These are phyloP conservation scores for Termitomyces sp. DNA, from an alignment of 768 basidiomycete species.

Conservation along the genomic window DNA sequence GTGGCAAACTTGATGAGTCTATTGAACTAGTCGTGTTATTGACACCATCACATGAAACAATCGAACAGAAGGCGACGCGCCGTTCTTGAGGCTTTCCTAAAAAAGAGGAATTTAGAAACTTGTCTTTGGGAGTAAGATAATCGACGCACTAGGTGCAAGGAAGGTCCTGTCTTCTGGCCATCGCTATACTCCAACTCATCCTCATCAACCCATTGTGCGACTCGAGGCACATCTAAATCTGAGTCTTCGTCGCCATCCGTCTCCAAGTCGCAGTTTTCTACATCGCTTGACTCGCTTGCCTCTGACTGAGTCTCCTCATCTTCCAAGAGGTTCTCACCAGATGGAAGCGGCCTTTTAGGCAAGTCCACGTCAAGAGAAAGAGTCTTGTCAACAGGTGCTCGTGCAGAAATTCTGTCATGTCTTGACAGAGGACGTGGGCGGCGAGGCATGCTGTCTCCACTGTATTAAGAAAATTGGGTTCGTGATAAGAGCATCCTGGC, in stretches of 20 bases:
- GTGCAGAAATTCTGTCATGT: constrained; percentile 5
- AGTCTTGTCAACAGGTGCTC: background rate
- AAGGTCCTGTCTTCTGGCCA: constrained; percentile 20
- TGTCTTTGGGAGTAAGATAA: background rate
- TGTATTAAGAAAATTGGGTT: background rate
- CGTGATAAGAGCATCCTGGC: background rate
- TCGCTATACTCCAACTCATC: constrained; percentile 34
- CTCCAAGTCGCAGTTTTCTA: constrained; percentile 18
- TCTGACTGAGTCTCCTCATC: constrained; percentile 1
- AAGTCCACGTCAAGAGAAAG: constrained; percentile 9
- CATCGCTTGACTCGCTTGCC: constrained; percentile 13
- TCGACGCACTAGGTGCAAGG: constrained; percentile 22
- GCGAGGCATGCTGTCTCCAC: constrained; percentile 26
- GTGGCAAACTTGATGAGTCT: constrained; percentile 60
- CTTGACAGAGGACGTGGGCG: constrained; percentile 29
- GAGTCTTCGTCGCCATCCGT: constrained; percentile 19
- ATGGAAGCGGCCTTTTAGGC: constrained; percentile 9
- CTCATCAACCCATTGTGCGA: constrained; percentile 59
- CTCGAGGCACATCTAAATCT: constrained; percentile 50
- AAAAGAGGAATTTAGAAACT: background rate
- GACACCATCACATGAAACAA: background rate
- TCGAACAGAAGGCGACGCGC: background rate
- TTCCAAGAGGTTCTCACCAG: constrained; percentile 4
- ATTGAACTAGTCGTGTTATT: background rate
- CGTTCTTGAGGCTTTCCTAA: constrained; percentile 8